Percentiles rank a stretch among this genome's conserved stretches.
These are phyloP conservation scores for Ampelocalamus luodianensis DNA, from an alignment of 176 grass and related monocot genomes.

Conservation along the genomic window DNA sequence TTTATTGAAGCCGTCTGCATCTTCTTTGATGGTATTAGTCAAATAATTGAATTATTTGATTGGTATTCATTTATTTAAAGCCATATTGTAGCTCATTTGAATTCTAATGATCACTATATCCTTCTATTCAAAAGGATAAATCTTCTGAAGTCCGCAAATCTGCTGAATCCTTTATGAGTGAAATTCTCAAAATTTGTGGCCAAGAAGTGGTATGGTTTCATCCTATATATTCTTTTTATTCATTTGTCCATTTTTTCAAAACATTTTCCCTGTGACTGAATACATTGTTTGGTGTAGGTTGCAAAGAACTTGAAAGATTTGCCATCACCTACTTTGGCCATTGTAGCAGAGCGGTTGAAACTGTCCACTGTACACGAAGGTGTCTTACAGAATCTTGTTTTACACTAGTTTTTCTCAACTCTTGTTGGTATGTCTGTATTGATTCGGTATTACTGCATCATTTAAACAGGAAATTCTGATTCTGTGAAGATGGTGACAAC, in stretches of 20 bases:
- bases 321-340: conserved; percentile 76
- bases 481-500: conserved; percentile 63
- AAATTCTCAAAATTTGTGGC: conserved; percentile 84
- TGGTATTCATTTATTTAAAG: conserved; percentile 5
- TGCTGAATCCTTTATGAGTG: conserved; percentile 85
- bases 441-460: conserved; percentile 35
- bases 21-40: conserved; percentile 76
- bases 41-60: conserved; percentile 19
- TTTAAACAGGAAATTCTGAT: conserved; percentile 69
- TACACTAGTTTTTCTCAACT: conserved; percentile 18
- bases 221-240: not conserved
- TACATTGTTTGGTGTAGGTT: conserved; percentile 51
- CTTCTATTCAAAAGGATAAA: conserved; percentile 81
- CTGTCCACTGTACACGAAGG: conserved; percentile 76
- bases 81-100: conserved; percentile 21
- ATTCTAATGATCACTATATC: conserved; percentile 30
- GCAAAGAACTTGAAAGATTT: conserved; percentile 91
- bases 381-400: conserved; percentile 39
- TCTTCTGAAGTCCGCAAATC: conserved; percentile 98
- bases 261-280: not conserved
- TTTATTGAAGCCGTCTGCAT: conserved; percentile 84
- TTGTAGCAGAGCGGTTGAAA: conserved; percentile 86
- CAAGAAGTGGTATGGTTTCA: conserved; percentile 79
- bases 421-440: conserved; percentile 31
- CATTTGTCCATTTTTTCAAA: not conserved